A percentile compares a stretch with the other conserved stretches of the same genome.
Conservation (phyloP, 495 filamentous ascomycete species). For the Cenococcum geophilum region DNA sequence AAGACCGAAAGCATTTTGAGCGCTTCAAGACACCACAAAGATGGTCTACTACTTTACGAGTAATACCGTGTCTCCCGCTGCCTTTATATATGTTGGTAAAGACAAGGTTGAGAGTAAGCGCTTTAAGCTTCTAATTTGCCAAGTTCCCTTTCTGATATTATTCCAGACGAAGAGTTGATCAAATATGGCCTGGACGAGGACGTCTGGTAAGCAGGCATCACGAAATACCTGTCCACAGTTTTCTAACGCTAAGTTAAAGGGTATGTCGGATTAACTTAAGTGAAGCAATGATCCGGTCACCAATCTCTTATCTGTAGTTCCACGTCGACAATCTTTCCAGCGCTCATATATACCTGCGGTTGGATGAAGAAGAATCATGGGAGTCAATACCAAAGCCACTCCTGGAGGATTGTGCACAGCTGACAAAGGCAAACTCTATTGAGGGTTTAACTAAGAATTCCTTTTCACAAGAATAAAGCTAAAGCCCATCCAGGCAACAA, state of each 20-base stretch:
- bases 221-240: neutral
- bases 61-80: conserved; percentile 64
- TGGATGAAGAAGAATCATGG: conserved; percentile 78
- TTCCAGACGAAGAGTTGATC: conserved; percentile 91
- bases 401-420: conserved; percentile 79
- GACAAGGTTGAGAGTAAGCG: conserved; percentile 95
- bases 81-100: conserved; percentile 92
- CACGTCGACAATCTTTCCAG: conserved; percentile 96
- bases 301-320: conserved; percentile 51
- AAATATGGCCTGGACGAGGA: conserved; percentile 89
- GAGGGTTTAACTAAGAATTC: conserved; percentile 55
- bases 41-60: conserved; percentile 99
- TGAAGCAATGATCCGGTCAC: neutral
- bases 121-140: neutral
- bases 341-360: conserved; percentile 89
- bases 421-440: conserved; percentile 98
- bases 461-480: neutral
- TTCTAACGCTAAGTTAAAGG: conserved; percentile 7
- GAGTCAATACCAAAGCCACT: conserved; percentile 70
- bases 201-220: conserved; percentile 64
- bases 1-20: neutral
- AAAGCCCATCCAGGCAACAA: conserved; percentile 65
- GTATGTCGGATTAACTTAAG: conserved; percentile 2
- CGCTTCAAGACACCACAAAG: neutral
- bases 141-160: conserved; percentile 6